Evolutionary conservation across 108 stramenopile species (phyloP).

Genomic region (Skeletonema marinoi): DNA sequence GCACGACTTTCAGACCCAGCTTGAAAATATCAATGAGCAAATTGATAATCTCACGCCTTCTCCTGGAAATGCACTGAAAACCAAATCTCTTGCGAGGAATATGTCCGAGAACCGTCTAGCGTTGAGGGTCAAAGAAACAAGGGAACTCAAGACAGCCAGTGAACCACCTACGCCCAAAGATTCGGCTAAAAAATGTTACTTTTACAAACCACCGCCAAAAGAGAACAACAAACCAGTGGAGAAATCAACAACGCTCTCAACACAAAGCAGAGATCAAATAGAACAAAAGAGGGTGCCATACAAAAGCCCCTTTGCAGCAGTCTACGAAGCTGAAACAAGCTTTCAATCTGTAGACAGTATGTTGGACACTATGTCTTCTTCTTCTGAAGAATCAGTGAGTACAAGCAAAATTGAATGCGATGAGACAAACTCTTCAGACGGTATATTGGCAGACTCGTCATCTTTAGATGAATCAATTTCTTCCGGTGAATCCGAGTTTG

Average conservation of each 20-base stretch:
- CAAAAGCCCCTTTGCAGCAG: neutral
- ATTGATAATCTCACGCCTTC: constrained; percentile 14
- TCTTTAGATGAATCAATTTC: neutral
- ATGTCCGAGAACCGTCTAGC: too few relatives aligned
- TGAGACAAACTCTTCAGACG: neutral
- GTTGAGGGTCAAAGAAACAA: neutral
- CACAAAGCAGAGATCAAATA: neutral
- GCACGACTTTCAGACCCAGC: constrained; percentile 19
- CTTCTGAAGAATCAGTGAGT: neutral
- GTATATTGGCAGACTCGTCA: neutral
- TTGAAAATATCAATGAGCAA: constrained; percentile 18
- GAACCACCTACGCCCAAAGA: constrained; percentile 3
- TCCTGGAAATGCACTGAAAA: neutral
- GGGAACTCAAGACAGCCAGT: neutral
- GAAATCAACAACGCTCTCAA: neutral
- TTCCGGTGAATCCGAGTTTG: neutral
- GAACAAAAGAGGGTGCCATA: neutral
- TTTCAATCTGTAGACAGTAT: neutral
- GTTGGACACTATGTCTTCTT: neutral
- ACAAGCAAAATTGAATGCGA: neutral
- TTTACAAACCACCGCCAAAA: constrained; percentile 15
- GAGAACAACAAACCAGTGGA: neutral
- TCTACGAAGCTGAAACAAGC: neutral
- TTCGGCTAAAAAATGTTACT: constrained; percentile 17
- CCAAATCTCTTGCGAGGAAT: neutral